A percentile compares a stretch with the other conserved stretches of the same genome.
Evolutionary conservation across 2,329 filamentous ascomycete genomes (phyloP).

Genomic region (Ascochyta rabiei): DNA sequence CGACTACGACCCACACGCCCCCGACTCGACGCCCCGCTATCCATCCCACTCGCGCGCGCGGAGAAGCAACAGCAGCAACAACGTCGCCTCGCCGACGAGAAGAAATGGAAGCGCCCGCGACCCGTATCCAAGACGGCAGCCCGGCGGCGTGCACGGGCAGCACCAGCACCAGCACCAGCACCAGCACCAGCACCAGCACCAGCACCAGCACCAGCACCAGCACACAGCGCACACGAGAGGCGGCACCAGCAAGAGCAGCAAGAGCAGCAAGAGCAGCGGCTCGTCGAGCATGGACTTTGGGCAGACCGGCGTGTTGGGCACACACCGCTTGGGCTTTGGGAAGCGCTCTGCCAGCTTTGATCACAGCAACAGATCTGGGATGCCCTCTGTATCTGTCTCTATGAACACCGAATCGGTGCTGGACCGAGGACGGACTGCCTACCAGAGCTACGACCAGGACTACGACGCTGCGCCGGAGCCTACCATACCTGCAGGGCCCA

Average conservation of each 20-base stretch:
- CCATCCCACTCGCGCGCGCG: slow-evolving; percentile 59
- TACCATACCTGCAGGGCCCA: slow-evolving; percentile 79
- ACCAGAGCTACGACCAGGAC: slow-evolving; percentile 59
- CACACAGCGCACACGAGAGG: slow-evolving; percentile 42
- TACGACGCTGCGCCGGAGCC: slow-evolving; percentile 87
- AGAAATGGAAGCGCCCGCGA: slow-evolving; percentile 46
- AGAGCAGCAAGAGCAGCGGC: slow-evolving; percentile 73
- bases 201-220: slow-evolving; percentile 60
- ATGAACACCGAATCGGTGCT: slow-evolving; percentile 52
- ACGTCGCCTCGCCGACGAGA: slow-evolving; percentile 54
- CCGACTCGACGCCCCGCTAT: slow-evolving; percentile 49
- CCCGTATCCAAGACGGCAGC: slow-evolving; percentile 27
- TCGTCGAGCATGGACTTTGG: slow-evolving; percentile 70
- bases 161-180: slow-evolving; percentile 55
- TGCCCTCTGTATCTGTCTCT: slow-evolving; percentile 14
- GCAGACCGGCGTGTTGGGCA: slow-evolving; percentile 63
- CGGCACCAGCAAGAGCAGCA: slow-evolving; percentile 66
- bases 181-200: slow-evolving; percentile 75
- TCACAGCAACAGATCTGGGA: slow-evolving; percentile 45
- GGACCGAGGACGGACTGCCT: slow-evolving; percentile 51
- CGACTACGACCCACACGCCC: slow-evolving; percentile 55
- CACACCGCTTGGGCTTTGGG: slow-evolving; percentile 61
- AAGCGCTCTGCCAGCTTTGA: slow-evolving; percentile 79
- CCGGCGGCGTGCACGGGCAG: slow-evolving; percentile 35
- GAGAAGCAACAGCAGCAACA: slow-evolving; percentile 82